A percentile compares a stretch with the other conserved stretches of the same genome.
Evolutionary conservation across 495 filamentous ascomycete genomes (phyloP).

Genomic region (Cercophora samala): DNA sequence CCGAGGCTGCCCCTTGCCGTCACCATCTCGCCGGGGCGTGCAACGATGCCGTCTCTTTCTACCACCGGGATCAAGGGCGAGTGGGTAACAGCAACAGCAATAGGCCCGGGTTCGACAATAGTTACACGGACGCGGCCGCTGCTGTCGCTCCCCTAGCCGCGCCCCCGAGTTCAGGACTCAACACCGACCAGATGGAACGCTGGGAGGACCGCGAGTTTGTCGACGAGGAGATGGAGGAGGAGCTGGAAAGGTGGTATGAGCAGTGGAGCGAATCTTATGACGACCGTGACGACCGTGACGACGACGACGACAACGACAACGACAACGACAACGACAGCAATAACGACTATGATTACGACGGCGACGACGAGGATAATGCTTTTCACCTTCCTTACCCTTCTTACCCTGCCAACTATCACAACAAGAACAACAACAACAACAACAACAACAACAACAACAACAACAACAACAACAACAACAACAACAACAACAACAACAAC

Average conservation of each 20-base stretch:
- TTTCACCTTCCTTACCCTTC: neutral
- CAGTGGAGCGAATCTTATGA: neutral
- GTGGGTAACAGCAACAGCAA: neutral
- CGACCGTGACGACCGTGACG: neutral
- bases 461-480: neutral
- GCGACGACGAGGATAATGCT: neutral
- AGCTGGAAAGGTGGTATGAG: constrained; percentile 1
- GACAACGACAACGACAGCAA: neutral
- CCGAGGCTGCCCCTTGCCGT: neutral
- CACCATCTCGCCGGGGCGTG: neutral
- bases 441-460: neutral
- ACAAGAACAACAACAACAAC: neutral
- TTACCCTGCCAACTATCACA: no score
- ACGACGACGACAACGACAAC: neutral
- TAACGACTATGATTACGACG: neutral
- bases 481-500: neutral
- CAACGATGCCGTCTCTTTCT: neutral
- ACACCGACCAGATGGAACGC: neutral
- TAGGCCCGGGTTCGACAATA: neutral
- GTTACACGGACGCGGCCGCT: neutral
- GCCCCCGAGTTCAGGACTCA: neutral
- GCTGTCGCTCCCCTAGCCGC: neutral
- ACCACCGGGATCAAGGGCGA: neutral
- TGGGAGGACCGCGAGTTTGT: neutral
- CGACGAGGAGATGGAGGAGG: neutral